Base-by-base conservation (phyloP, 148 eudicot genomes). In the Camellia japonica region DNA sequence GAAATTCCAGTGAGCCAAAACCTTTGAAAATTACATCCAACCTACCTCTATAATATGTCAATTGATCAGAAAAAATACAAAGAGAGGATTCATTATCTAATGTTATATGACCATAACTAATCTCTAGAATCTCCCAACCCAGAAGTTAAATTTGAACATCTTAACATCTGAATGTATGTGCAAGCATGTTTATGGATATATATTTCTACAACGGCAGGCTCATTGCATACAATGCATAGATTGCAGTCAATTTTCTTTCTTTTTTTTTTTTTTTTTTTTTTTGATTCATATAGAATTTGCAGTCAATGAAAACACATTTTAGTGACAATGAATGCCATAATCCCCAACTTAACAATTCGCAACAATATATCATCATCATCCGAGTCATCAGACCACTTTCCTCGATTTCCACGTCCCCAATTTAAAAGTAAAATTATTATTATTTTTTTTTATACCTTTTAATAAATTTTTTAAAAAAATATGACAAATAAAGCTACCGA, bases 321-420 rank as follows among this genome's bases (percentile, higher is more conserved):
- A 79, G 68, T 60, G 52, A 61, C 70, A 9, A 59, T 23, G 20
- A 55, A 7, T 63, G 70, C 44, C 52, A 59, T 43, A 2, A 79
- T 58, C 63, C 74, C 67, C 67, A 18, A 44, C 18, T 70, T 44
- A 46, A 7, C 54, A 75, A 15, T 75, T 75, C 2, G 5, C 54
- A 72, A 72, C 42, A 20, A 71, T 11, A 18, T 72, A 1, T 71
- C 74, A 3, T 71, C 74, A 72, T 54, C 64, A 6, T 54, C 76
- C 15, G 14, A 13, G 58, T 62, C 81, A 42, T 30, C 62, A 13
- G 68, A 79, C 14, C 46, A 71, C 6, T 62, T 46, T 71, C 81
- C 76, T 79, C 70, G 76, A 79, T 79, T 70, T 79, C 19, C 69
- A 79, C 81, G 81, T 71, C 60, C 61, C 5, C 6, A 61, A 47